Percentiles rank a stretch among this genome's conserved stretches.
phyloP scores from a whole-genome alignment of 2,329 filamentous ascomycete genomes.

The Curvularia hawaiiensis region DNA sequence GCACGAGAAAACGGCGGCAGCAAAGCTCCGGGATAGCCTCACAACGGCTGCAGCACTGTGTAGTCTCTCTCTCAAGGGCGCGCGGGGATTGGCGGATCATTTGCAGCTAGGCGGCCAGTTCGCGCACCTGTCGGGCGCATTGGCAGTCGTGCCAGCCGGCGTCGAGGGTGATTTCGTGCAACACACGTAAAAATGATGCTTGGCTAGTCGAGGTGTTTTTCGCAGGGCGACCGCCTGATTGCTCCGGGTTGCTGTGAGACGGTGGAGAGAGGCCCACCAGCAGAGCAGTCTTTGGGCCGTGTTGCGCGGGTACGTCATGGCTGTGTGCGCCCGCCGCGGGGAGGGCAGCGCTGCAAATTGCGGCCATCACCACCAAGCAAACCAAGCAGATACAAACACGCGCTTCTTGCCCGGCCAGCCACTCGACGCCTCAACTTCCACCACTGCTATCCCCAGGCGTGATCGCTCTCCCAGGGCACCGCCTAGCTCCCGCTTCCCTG shows the following conservation, averaged over 20 bases:
- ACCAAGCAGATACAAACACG: slow-evolving; percentile 6
- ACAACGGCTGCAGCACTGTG: background rate
- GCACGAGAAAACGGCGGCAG: slow-evolving; percentile 2
- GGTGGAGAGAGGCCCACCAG: slow-evolving; percentile 14
- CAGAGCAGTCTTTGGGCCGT: slow-evolving; percentile 8
- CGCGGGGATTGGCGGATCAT: slow-evolving; percentile 4
- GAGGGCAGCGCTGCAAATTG: slow-evolving; percentile 18
- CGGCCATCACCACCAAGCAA: slow-evolving; percentile 7
- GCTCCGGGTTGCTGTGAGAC: slow-evolving; percentile 5
- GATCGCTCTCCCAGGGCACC: background rate
- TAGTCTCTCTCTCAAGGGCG: background rate
- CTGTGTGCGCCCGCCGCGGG: slow-evolving; percentile 10
- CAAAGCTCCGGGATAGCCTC: background rate
- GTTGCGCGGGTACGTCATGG: slow-evolving; percentile 19
- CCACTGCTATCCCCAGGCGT: slow-evolving; percentile 12
- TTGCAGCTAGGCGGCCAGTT: slow-evolving; percentile 9
- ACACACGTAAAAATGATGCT: slow-evolving; percentile 14
- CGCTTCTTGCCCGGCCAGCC: background rate
- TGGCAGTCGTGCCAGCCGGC: slow-evolving; percentile 5
- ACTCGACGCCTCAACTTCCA: slow-evolving; percentile 15
- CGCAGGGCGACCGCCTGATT: slow-evolving; percentile 5
- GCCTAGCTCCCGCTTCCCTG: slow-evolving; percentile 11
- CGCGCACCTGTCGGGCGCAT: slow-evolving; percentile 4
- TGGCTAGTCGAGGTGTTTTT: slow-evolving; percentile 4
- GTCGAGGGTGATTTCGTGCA: background rate